Percentiles rank a stretch among this genome's conserved stretches.
Conservation (phyloP, 73 alveolate species). For the Paramecium bursaria region DNA sequence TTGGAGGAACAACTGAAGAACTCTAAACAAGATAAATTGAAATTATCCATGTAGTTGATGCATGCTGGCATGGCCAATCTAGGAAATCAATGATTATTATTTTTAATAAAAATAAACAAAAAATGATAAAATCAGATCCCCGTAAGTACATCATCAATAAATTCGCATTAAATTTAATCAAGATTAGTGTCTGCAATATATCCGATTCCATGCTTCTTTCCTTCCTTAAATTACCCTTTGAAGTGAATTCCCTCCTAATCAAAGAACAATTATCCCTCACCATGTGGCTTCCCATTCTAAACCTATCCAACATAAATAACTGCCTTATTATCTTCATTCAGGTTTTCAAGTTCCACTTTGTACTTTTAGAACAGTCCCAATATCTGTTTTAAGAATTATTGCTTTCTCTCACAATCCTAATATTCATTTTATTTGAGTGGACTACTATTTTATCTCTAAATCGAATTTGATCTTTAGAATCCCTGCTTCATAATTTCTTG, state of each 20-base stretch:
- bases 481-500: slow-evolving; percentile 2
- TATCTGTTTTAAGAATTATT: slow-evolving; percentile 2
- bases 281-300: slow-evolving; percentile 15
- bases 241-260: slow-evolving; percentile 50
- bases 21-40: too few relatives aligned
- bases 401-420: slow-evolving; percentile 16
- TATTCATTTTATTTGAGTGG: too few relatives aligned
- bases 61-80: too few relatives aligned
- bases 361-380: background rate
- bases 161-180: slow-evolving; percentile 39
- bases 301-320: slow-evolving; percentile 7
- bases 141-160: slow-evolving; percentile 20
- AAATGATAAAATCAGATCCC: slow-evolving; percentile 22
- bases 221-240: slow-evolving; percentile 27
- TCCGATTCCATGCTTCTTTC: slow-evolving; percentile 49
- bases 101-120: background rate
- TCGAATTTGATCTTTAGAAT: background rate
- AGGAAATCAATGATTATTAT: too few relatives aligned
- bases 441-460: background rate
- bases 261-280: slow-evolving; percentile 30
- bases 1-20: too few relatives aligned
- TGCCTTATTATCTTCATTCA: background rate
- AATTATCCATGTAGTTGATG: too few relatives aligned
- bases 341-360: background rate
- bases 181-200: slow-evolving; percentile 51